These are phyloP conservation scores for Geosmithia morbida DNA, from an alignment of 2,329 filamentous ascomycete species.

Conservation along the genomic window DNA sequence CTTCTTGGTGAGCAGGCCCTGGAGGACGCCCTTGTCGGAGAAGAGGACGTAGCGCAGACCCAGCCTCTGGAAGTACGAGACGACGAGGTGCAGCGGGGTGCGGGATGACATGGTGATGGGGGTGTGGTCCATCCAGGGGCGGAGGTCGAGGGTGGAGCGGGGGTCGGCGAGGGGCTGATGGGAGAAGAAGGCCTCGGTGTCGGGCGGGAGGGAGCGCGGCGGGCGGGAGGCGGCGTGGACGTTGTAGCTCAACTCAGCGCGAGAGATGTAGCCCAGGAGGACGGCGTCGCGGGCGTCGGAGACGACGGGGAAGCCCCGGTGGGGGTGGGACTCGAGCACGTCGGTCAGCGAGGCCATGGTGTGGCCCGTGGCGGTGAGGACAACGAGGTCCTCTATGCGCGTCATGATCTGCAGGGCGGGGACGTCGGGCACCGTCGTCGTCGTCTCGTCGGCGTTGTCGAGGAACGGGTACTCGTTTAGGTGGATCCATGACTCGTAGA, in stretches of 20 bases:
- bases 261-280: slow-evolving; percentile 84
- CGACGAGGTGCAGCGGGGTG: slow-evolving; percentile 67
- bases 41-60: slow-evolving; percentile 86
- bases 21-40: slow-evolving; percentile 63
- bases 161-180: slow-evolving; percentile 74
- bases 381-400: slow-evolving; percentile 73
- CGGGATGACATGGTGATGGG: slow-evolving; percentile 76
- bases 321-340: slow-evolving; percentile 59
- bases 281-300: slow-evolving; percentile 62
- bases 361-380: slow-evolving; percentile 76
- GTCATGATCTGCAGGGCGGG: slow-evolving; percentile 87
- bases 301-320: slow-evolving; percentile 87
- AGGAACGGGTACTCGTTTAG: slow-evolving; percentile 93
- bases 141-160: slow-evolving; percentile 64
- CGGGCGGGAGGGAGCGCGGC: slow-evolving; percentile 46
- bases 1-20: slow-evolving; percentile 89
- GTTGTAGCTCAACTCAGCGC: slow-evolving; percentile 77
- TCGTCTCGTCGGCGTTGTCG: slow-evolving; percentile 74
- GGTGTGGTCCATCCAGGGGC: slow-evolving; percentile 98
- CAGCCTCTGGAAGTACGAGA: slow-evolving; percentile 88
- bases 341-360: slow-evolving; percentile 63
- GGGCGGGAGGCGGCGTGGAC: slow-evolving; percentile 38
- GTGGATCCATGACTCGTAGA: slow-evolving; percentile 97
- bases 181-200: slow-evolving; percentile 71
- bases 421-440: slow-evolving; percentile 57